A percentile compares a stretch with the other conserved stretches of the same genome.
phyloP scores from a whole-genome alignment of 164 flowering plant genomes.

The Tetracentron sinense region DNA sequence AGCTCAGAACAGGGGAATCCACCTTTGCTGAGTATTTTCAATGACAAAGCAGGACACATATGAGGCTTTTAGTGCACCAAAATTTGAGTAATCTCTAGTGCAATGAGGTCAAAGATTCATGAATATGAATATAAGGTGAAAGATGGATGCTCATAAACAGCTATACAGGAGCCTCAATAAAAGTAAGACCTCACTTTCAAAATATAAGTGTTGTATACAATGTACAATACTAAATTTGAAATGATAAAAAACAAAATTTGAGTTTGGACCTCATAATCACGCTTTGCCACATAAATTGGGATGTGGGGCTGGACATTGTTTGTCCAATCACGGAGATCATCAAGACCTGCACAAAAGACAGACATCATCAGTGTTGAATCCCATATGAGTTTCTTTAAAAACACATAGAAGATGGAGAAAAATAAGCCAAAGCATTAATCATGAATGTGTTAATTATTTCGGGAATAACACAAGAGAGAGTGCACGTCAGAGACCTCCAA shows the following conservation, averaged over 20 bases:
- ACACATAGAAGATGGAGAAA: too few species aligned
- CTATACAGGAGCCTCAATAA: background rate
- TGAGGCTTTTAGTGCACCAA: background rate
- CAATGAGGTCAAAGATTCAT: background rate
- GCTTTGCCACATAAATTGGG: constrained; percentile 79
- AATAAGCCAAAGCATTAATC: constrained; percentile 1
- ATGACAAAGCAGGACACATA: too few species aligned
- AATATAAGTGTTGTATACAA: background rate
- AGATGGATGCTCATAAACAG: background rate
- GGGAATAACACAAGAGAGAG: constrained; percentile 21
- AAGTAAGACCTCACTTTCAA: background rate
- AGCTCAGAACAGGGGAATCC: background rate
- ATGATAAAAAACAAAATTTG: background rate
- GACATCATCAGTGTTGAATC: constrained; percentile 8
- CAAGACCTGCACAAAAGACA: constrained; percentile 60
- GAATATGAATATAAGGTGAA: background rate
- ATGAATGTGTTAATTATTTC: constrained; percentile 2
- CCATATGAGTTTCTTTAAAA: background rate
- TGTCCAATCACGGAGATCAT: constrained; percentile 99
- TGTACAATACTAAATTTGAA: background rate
- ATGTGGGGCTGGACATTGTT: constrained; percentile 86
- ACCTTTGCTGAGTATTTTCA: background rate
- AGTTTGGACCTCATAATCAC: constrained; percentile 81
- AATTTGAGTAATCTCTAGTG: background rate
- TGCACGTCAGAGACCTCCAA: constrained; percentile 76